A percentile compares a stretch with the other conserved stretches of the same genome.
phyloP scores from a whole-genome alignment of 2,329 filamentous ascomycete species.

The Diaporthe ilicicola region DNA sequence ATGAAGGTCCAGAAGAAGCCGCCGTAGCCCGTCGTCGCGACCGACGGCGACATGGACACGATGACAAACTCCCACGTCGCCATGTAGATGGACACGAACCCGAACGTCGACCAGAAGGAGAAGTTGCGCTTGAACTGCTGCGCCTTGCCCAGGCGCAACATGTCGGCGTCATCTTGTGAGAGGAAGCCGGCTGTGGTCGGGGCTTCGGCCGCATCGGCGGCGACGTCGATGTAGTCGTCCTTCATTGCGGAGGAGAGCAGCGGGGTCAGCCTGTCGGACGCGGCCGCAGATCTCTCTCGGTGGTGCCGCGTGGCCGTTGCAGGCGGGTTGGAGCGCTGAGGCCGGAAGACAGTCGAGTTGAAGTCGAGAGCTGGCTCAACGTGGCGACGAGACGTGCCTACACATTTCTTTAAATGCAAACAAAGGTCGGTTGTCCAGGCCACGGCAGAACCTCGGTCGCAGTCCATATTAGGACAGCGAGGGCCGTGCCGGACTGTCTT shows the following conservation, averaged over 20 bases:
- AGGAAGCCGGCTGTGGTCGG: neutral
- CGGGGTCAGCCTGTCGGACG: neutral
- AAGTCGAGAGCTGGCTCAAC: neutral
- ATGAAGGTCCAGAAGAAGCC: slow-evolving; percentile 39
- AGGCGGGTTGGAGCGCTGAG: neutral
- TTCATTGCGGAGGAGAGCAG: slow-evolving; percentile 10
- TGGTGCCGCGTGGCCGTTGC: neutral
- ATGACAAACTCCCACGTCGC: slow-evolving; percentile 39
- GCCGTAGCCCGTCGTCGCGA: slow-evolving; percentile 36
- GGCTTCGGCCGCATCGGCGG: slow-evolving; percentile 9
- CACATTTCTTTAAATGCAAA: neutral
- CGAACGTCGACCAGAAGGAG: slow-evolving; percentile 34
- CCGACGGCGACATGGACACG: slow-evolving; percentile 34
- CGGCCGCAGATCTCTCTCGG: neutral
- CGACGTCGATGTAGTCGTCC: neutral
- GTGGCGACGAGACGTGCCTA: neutral
- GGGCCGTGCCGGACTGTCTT: slow-evolving; percentile 16
- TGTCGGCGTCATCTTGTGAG: slow-evolving; percentile 27
- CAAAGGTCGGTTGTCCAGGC: neutral
- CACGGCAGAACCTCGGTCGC: neutral
- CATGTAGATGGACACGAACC: slow-evolving; percentile 40
- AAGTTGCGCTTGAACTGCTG: slow-evolving; percentile 37
- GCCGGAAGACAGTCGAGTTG: neutral
- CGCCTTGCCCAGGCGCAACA: slow-evolving; percentile 30
- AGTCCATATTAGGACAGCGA: neutral